Percentiles rank a stretch among this genome's conserved stretches.
Conservation (phyloP, 148 eudicot species). For the Vaccinium macrocarpon region DNA sequence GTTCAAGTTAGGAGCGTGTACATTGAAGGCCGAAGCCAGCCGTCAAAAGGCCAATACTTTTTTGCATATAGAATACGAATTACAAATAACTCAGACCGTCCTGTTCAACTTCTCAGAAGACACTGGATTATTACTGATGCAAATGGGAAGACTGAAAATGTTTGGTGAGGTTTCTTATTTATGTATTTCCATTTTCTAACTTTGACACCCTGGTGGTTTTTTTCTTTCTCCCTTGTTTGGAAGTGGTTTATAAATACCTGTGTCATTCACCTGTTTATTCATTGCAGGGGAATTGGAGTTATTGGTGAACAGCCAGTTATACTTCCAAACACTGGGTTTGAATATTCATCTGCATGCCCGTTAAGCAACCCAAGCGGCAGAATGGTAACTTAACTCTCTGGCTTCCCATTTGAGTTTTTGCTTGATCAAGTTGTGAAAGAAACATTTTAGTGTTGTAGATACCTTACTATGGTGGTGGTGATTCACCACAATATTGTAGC, state of each 20-base stretch:
- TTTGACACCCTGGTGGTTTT: background rate
- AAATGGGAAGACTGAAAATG: slow-evolving; percentile 75
- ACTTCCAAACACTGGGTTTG: slow-evolving; percentile 93
- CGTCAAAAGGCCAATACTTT: slow-evolving; percentile 76
- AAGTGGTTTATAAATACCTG: background rate
- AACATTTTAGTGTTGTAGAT: background rate
- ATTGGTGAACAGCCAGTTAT: slow-evolving; percentile 97
- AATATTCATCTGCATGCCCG: slow-evolving; percentile 97
- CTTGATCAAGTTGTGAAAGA: background rate
- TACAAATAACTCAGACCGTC: slow-evolving; percentile 86
- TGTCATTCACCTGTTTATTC: slow-evolving; percentile 15
- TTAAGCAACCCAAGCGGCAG: slow-evolving; percentile 82
- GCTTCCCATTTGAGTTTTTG: background rate
- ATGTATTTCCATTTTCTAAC: background rate
- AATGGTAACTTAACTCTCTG: slow-evolving; percentile 54
- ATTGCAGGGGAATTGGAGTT: slow-evolving; percentile 81
- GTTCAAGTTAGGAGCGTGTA: slow-evolving; percentile 97
- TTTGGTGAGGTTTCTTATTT: slow-evolving; percentile 51
- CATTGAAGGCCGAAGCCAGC: slow-evolving; percentile 88
- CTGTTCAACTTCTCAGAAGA: slow-evolving; percentile 93
- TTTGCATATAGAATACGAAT: slow-evolving; percentile 94
- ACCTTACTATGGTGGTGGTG: background rate
- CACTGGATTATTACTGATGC: slow-evolving; percentile 97
- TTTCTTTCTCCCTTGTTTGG: background rate
- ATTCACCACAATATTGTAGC: background rate